Conservation (phyloP, 192 early-diverging fungal species). For the Linnemannia hyalina region DNA sequence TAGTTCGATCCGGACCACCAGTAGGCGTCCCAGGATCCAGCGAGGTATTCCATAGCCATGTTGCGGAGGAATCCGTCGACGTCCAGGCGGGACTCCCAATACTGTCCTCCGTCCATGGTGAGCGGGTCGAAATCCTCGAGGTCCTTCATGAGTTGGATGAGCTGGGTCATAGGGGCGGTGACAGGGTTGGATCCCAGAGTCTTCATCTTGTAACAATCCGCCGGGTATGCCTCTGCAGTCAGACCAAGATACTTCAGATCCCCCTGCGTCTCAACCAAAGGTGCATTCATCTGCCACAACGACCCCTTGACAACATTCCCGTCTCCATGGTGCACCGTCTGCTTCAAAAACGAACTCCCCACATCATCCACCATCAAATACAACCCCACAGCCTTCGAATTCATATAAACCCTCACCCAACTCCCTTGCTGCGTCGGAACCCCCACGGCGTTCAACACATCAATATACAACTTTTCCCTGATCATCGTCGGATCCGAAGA, state of each 20-base stretch:
- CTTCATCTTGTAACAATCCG: conserved; percentile 38
- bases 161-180: conserved; percentile 13
- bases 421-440: conserved; percentile 34
- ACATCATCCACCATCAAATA: conserved; percentile 53
- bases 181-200: conserved; percentile 9
- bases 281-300: conserved; percentile 48
- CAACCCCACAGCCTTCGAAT: conserved; percentile 41
- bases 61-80: conserved; percentile 16
- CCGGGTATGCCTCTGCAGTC: conserved; percentile 6
- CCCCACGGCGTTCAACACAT: conserved; percentile 49
- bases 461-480: conserved; percentile 54
- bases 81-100: conserved; percentile 1
- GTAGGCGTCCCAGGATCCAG: conserved; percentile 57
- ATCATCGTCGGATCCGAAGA: conserved; percentile 52
- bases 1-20: conserved; percentile 59
- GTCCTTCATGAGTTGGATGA: conserved; percentile 44
- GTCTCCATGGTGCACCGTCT: conserved; percentile 41
- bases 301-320: conserved; percentile 3
- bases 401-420: conserved; percentile 42
- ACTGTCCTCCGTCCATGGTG: not conserved
- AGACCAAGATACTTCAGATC: conserved; percentile 36
- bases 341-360: conserved; percentile 30
- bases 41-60: conserved; percentile 52
- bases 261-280: conserved; percentile 26
- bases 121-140: conserved; percentile 21